Base-by-base conservation (phyloP, 768 basidiomycete species). In the Phylloporus sp. region DNA sequence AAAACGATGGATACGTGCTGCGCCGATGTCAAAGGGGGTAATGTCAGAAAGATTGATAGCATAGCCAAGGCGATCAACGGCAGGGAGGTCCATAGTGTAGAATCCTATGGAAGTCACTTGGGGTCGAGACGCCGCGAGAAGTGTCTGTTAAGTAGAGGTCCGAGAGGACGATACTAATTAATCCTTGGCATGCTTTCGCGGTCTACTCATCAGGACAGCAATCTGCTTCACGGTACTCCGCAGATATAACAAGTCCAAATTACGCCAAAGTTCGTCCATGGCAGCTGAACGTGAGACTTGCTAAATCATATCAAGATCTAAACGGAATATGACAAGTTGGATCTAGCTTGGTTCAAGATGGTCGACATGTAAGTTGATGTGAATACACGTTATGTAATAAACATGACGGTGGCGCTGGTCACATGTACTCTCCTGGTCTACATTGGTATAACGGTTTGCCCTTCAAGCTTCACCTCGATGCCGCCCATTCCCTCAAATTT, bases 21-120 rank as follows among this genome's bases (percentile, higher is more conserved):
- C 34, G 5, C 35, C 42, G 22, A 49, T 49, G 29, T 49, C 41
- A 20, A 49, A 49, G 4, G 48, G 48, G 28, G 42, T 44, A 23
- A 49, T 36, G 14, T 24, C 35, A 7, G 7, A 15, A 5, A 49
- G 41, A 37, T 49, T 44, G 42, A 49, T 10, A 1, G 42, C 41
- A 31, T 49, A 49, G 9, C 48, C 48, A 37, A 49, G 42, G 24
- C 41, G 48, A 20, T 49, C 48, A 23, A 46, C 28, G 18, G 44
- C 44, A 14, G 44, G 44, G 22, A 46, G 44, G n/a, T 46, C 37
- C 37, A 38, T 38, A n/a, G 9, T 15, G 29, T 31, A 8, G 29
- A 31, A n/a, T 15, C 6, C 15, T n/a, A 10, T 9, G 22, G 14
- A 23, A 9, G 15, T 23, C 15, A 2, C 22, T 23, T 14, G 36